Conservation (phyloP, 768 basidiomycete genomes). For the Grammothele lineata region DNA sequence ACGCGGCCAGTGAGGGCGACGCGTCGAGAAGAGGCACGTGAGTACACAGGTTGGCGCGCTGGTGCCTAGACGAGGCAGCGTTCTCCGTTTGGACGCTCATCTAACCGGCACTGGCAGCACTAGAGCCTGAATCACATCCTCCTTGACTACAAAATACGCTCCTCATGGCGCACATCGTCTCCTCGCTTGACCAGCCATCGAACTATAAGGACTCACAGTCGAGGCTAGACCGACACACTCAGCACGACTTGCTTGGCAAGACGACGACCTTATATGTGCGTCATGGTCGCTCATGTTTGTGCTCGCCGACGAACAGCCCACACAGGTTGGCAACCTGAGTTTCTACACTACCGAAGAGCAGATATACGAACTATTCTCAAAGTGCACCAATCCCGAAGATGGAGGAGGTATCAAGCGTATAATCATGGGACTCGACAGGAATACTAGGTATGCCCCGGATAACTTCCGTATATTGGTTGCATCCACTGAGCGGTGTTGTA, state of each 20-base stretch:
- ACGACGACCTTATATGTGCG: slow-evolving; percentile 91
- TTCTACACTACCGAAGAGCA: slow-evolving; percentile 96
- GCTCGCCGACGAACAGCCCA: slow-evolving; percentile 15
- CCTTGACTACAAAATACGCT: background rate
- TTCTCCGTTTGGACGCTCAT: slow-evolving; percentile 8
- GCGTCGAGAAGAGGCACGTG: slow-evolving; percentile 15
- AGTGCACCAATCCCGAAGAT: slow-evolving; percentile 83
- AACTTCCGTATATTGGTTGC: background rate
- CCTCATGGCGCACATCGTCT: slow-evolving; percentile 80
- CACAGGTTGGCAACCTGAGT: slow-evolving; percentile 85
- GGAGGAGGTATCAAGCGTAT: slow-evolving; percentile 90
- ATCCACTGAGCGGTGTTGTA: background rate
- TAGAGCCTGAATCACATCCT: slow-evolving; percentile 7
- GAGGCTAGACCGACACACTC: slow-evolving; percentile 71
- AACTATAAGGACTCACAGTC: slow-evolving; percentile 95
- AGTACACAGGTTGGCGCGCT: slow-evolving; percentile 1
- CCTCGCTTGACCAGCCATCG: slow-evolving; percentile 86
- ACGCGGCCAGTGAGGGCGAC: slow-evolving; percentile 34
- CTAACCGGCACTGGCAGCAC: too few species aligned
- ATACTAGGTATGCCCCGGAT: slow-evolving; percentile 60
- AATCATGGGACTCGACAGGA: slow-evolving; percentile 91
- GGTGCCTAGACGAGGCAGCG: background rate
- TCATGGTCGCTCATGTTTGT: slow-evolving; percentile 22
- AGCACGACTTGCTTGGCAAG: slow-evolving; percentile 75
- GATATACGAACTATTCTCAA: slow-evolving; percentile 89